phyloP scores from a whole-genome alignment of 176 grass and related monocot species.

The Oryza rufipogon region DNA sequence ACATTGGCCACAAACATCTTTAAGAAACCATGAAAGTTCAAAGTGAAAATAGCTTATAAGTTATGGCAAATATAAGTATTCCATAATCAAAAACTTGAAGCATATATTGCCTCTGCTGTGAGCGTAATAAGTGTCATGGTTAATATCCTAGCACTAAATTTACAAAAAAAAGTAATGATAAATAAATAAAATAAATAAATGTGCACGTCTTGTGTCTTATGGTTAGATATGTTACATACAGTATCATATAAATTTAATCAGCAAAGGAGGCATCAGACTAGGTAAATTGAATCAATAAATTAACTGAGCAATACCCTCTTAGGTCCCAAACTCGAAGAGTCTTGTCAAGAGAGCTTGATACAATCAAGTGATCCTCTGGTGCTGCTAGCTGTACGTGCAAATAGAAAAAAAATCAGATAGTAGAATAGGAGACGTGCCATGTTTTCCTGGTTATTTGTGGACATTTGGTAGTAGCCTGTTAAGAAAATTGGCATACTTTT shows the following conservation, averaged over 20 bases:
- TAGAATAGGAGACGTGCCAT: constrained; percentile 28
- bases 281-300: constrained; percentile 2
- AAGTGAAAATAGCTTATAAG: constrained; percentile 22
- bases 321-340: constrained; percentile 93
- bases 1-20: constrained; percentile 23
- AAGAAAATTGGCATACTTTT: constrained; percentile 52
- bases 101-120: background rate
- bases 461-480: constrained; percentile 20
- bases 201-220: background rate
- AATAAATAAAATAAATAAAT: no score
- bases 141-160: background rate
- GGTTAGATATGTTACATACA: no score
- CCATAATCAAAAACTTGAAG: constrained; percentile 16
- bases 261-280: constrained; percentile 7
- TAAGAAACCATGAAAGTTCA: constrained; percentile 24
- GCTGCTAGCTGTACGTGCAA: constrained; percentile 66
- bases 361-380: constrained; percentile 83
- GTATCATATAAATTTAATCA: background rate
- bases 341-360: constrained; percentile 94
- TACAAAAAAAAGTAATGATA: no score
- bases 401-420: constrained; percentile 37
- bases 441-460: constrained; percentile 18
- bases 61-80: constrained; percentile 22
- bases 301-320: constrained; percentile 66
- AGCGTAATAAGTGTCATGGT: background rate